Evolutionary conservation across 257 asterid species (phyloP).

Genomic region (Gynochthodes officinalis): DNA sequence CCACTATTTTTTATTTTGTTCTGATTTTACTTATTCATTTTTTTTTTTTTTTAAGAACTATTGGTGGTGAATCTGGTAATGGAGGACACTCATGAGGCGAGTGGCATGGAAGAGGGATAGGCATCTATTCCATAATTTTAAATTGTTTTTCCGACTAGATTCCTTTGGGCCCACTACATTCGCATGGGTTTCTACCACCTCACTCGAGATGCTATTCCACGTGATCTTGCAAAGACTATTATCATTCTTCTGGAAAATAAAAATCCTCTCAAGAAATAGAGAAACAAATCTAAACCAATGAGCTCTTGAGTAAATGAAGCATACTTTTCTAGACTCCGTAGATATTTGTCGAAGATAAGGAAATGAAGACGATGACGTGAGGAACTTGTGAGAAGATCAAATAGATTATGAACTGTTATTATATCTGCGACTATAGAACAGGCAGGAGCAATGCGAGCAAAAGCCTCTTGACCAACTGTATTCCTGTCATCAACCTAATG

Average conservation of each 20-base stretch:
- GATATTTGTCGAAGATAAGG: slow-evolving; percentile 76
- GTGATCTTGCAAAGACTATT: too few species aligned
- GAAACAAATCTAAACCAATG: slow-evolving; percentile 8
- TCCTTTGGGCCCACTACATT: too few species aligned
- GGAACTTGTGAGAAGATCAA: slow-evolving; percentile 67
- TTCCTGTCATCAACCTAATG: slow-evolving; percentile 75
- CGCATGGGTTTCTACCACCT: too few species aligned
- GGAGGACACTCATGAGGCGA: too few species aligned
- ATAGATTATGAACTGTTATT: slow-evolving; percentile 85
- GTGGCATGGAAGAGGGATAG: too few species aligned
- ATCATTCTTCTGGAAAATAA: background rate
- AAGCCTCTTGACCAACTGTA: slow-evolving; percentile 86
- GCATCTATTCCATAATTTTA: too few species aligned
- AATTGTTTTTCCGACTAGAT: too few species aligned
- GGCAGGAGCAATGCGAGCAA: slow-evolving; percentile 91
- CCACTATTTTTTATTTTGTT: too few species aligned
- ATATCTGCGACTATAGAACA: slow-evolving; percentile 71
- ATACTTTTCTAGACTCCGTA: slow-evolving; percentile 81
- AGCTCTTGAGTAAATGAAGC: slow-evolving; percentile 37
- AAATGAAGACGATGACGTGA: slow-evolving; percentile 77
- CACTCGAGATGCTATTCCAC: too few species aligned
- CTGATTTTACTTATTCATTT: too few species aligned
- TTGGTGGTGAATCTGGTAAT: too few species aligned
- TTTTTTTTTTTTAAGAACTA: too few species aligned
- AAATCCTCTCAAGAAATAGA: background rate